Base-by-base conservation (phyloP, 1,284 basidiomycete species). In the Apiotrichum porosum region DNA sequence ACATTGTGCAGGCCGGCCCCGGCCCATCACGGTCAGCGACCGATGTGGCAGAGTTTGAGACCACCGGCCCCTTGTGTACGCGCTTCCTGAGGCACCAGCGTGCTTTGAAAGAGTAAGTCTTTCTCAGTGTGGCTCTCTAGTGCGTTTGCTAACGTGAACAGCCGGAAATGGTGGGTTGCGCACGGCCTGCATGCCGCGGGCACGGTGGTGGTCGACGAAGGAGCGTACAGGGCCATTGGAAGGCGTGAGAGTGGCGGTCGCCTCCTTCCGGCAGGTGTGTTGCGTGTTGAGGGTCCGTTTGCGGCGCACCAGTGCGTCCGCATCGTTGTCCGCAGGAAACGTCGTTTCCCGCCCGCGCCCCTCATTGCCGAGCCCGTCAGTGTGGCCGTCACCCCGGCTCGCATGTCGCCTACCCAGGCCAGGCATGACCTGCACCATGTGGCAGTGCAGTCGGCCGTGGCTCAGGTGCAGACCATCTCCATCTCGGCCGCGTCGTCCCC, bases 221-320 rank as follows among this genome's bases (percentile, higher is more conserved):
- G 95, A 1, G 94, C 94, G 0, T 85, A 91, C 65, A 77, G 80
- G 26, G 89, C 95, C 15, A 81, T 97, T 37, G 84, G 85, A 1
- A 81, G 83, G 38, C 79, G 86, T 32, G 84, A 97, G 69, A 87
- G 85, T 2, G 94, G 94, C 9, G 93, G 93, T 1, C 79, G 94
- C 15, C 75, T 98, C 2, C 80, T 98, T 9, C 83, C 94, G 0
- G 93, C 84, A 2, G 95, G 95, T 12, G 92, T 98, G 1, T 66
- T 91, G 6, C 85, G 83, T 3, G 85, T 97, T 28, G 81, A 84
- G 34, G 94, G 94, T 9, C 82, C 81, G 0, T 98, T 97, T 71
- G 94, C 94, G 0, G 84, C 88, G 2, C 91, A 92, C 24, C 93
- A 97, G 72, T 94, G 92, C 0, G 92, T 98, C 19, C 79, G 84